Percentiles rank a stretch among this genome's conserved stretches.
Evolutionary conservation across 495 filamentous ascomycete genomes (phyloP).

Genomic region (Sabuloglossum arenarium): DNA sequence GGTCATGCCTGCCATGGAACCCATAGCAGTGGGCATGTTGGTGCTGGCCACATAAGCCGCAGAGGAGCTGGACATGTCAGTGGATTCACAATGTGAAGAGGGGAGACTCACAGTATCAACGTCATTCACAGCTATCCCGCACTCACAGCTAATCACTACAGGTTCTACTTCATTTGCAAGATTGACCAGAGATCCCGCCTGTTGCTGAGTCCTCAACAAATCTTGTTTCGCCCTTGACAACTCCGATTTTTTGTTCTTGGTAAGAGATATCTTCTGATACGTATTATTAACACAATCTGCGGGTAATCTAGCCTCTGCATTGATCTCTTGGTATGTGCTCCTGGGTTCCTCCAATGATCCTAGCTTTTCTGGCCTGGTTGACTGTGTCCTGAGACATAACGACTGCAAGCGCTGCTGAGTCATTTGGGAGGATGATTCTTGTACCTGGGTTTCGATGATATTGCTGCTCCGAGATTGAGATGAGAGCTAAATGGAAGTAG

Average conservation of each 20-base stretch:
- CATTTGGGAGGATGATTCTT: neutral
- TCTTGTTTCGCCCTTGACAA: neutral
- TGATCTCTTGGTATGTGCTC: neutral
- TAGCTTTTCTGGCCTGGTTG: neutral
- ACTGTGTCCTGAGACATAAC: neutral
- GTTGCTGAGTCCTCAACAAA: neutral
- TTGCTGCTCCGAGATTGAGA: neutral
- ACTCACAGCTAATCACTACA: neutral
- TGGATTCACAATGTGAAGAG: conserved; percentile 10
- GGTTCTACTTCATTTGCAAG: neutral
- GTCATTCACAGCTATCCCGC: neutral
- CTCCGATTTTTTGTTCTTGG: neutral
- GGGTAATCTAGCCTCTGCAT: neutral
- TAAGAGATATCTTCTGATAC: neutral
- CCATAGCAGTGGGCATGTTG: conserved; percentile 16
- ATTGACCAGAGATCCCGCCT: neutral
- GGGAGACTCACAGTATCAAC: neutral
- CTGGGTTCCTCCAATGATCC: neutral
- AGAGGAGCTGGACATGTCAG: conserved; percentile 9
- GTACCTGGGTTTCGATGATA: neutral
- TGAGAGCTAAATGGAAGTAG: neutral
- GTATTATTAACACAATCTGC: neutral
- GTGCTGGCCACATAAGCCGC: conserved; percentile 14
- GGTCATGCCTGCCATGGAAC: conserved; percentile 9
- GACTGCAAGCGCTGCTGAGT: neutral